Percentiles rank a stretch among this genome's conserved stretches.
phyloP scores from a whole-genome alignment of 805 yeast species.

The Yarrowia porcina region DNA sequence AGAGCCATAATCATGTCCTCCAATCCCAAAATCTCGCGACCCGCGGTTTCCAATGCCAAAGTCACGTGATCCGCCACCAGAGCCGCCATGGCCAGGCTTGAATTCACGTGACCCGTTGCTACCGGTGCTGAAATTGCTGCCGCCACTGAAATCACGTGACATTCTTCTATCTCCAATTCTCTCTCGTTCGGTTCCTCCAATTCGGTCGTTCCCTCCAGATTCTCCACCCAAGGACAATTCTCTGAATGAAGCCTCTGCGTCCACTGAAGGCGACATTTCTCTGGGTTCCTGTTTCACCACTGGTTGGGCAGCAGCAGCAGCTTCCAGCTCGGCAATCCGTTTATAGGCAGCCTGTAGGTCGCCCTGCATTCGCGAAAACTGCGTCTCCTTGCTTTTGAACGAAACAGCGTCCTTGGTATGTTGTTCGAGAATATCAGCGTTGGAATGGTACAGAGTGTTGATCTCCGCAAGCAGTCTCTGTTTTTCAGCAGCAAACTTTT shows the following conservation, averaged over 20 bases:
- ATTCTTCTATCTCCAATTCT: not conserved
- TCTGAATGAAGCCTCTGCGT: conserved; percentile 16
- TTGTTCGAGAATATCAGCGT: conserved; percentile 46
- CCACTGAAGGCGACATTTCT: not conserved
- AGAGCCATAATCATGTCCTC: not conserved
- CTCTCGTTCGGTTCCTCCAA: no score
- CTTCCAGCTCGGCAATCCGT: conserved; percentile 47
- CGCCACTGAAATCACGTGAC: not conserved
- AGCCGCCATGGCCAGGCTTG: not conserved
- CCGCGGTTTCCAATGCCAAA: not conserved
- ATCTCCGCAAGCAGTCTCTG: conserved; percentile 40
- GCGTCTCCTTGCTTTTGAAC: conserved; percentile 67
- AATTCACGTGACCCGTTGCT: not conserved
- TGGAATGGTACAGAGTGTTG: conserved; percentile 37
- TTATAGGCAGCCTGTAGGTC: conserved; percentile 59
- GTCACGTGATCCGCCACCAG: not conserved
- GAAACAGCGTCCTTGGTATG: conserved; percentile 50
- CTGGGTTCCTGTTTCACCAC: conserved; percentile 1
- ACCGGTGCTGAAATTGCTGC: not conserved
- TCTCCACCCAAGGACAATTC: not conserved
- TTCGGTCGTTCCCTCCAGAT: not conserved
- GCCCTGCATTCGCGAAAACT: conserved; percentile 54
- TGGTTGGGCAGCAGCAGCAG: not conserved
- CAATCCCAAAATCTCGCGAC: not conserved
- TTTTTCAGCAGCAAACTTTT: conserved; percentile 37